These are phyloP conservation scores for Sclerotinia minor DNA, from an alignment of 2,329 filamentous ascomycete species.

Conservation along the genomic window DNA sequence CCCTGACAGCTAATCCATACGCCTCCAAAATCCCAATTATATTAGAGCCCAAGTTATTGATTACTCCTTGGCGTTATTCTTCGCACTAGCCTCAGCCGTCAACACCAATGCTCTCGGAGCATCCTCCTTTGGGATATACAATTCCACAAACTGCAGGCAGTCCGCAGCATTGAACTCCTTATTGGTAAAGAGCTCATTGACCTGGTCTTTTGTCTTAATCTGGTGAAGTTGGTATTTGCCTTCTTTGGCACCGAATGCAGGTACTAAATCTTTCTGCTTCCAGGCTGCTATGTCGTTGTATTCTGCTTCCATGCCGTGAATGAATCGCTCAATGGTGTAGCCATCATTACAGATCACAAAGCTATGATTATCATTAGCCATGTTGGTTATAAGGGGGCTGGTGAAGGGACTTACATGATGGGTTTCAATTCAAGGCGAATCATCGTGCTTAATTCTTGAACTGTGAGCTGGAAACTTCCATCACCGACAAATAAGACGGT, in stretches of 20 bases:
- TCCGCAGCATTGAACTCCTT: slow-evolving; percentile 60
- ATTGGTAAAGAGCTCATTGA: slow-evolving; percentile 65
- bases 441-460: slow-evolving; percentile 83
- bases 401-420: slow-evolving; percentile 62
- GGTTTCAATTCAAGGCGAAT: slow-evolving; percentile 71
- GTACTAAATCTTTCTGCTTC: slow-evolving; percentile 69
- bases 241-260: slow-evolving; percentile 64
- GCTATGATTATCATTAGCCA: slow-evolving; percentile 41
- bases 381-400: not conserved
- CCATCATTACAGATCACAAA: slow-evolving; percentile 88
- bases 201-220: slow-evolving; percentile 67
- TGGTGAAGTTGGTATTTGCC: slow-evolving; percentile 62
- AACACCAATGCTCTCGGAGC: slow-evolving; percentile 69
- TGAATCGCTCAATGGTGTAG: slow-evolving; percentile 85
- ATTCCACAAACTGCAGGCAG: slow-evolving; percentile 70
- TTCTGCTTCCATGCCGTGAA: slow-evolving; percentile 74
- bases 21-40: not conserved
- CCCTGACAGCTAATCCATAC: not conserved
- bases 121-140: slow-evolving; percentile 79
- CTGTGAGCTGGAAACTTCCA: slow-evolving; percentile 81
- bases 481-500: slow-evolving; percentile 89
- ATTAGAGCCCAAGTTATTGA: not conserved
- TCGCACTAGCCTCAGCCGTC: slow-evolving; percentile 70
- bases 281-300: slow-evolving; percentile 83
- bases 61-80: slow-evolving; percentile 56